Conservation (phyloP, 2,329 filamentous ascomycete genomes). For the Sporothrix brasiliensis region DNA sequence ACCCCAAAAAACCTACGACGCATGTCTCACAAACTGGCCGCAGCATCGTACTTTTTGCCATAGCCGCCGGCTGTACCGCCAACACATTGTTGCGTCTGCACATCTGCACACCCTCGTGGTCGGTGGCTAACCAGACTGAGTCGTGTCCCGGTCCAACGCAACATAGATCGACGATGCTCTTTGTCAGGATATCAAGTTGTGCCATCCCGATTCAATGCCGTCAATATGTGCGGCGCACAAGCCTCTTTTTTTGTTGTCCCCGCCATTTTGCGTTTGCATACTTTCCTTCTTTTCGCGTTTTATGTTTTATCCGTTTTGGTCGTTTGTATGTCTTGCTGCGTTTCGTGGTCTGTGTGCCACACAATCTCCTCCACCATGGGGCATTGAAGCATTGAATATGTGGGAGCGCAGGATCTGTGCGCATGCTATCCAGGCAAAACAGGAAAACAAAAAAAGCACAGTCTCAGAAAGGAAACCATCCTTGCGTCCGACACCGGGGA, state of each 20-base stretch:
- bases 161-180: conserved; percentile 7
- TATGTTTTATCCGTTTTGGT: neutral
- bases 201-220: neutral
- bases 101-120: conserved; percentile 3
- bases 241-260: neutral
- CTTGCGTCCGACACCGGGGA: neutral
- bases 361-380: neutral
- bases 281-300: neutral
- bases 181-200: neutral
- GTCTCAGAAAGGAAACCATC: neutral
- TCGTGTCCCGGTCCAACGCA: conserved; percentile 8
- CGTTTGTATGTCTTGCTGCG: neutral
- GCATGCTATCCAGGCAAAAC: conserved; percentile 1
- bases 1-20: neutral
- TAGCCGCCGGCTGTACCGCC: no score
- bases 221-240: conserved; percentile 1
- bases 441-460: neutral
- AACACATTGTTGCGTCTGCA: no score
- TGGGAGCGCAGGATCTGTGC: conserved; percentile 20
- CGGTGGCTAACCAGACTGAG: conserved; percentile 22
- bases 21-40: conserved; percentile 14
- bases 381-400: neutral
- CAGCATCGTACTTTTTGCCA: neutral
- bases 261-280: conserved; percentile 4
- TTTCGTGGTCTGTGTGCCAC: conserved; percentile 19